Conservation (phyloP, 768 basidiomycete genomes). For the Clavaria fumosa region DNA sequence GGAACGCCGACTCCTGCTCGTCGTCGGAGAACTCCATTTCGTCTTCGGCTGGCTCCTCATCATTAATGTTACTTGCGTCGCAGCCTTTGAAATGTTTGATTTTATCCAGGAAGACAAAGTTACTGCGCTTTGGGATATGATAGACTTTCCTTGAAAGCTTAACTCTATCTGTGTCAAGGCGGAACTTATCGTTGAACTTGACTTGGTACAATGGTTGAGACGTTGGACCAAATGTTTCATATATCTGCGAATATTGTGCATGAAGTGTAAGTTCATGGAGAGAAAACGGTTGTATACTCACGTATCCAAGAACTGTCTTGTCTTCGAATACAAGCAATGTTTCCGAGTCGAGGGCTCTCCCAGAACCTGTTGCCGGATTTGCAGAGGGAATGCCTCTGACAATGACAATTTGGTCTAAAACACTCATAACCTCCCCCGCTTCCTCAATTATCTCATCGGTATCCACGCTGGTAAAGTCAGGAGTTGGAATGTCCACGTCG, state of each 20-base stretch:
- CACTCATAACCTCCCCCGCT: constrained; percentile 65
- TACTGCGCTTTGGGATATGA: constrained; percentile 67
- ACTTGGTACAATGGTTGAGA: constrained; percentile 82
- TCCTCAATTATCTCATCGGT: constrained; percentile 51
- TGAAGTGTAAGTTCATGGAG: neutral
- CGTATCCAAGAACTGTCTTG: constrained; percentile 78
- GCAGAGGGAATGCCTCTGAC: constrained; percentile 44
- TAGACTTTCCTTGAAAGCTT: constrained; percentile 51
- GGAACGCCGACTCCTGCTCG: constrained; percentile 71
- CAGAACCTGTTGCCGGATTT: constrained; percentile 29
- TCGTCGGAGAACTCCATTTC: constrained; percentile 95
- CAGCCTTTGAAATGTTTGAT: constrained; percentile 66
- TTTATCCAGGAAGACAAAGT: constrained; percentile 68
- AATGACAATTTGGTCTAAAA: constrained; percentile 60
- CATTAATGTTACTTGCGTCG: constrained; percentile 88
- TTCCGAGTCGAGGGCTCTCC: constrained; percentile 70
- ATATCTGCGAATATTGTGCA: constrained; percentile 37
- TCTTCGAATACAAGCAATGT: constrained; percentile 86
- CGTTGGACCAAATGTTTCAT: constrained; percentile 93
- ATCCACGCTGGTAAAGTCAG: constrained; percentile 47
- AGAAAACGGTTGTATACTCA: constrained; percentile 26
- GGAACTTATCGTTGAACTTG: constrained; percentile 54
- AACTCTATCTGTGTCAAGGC: constrained; percentile 42
- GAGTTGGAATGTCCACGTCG: constrained; percentile 43
- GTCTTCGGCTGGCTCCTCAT: constrained; percentile 84